These are phyloP conservation scores for Globisporangium carolinianum DNA, from an alignment of 352 stramenopile species.

Conservation along the genomic window DNA sequence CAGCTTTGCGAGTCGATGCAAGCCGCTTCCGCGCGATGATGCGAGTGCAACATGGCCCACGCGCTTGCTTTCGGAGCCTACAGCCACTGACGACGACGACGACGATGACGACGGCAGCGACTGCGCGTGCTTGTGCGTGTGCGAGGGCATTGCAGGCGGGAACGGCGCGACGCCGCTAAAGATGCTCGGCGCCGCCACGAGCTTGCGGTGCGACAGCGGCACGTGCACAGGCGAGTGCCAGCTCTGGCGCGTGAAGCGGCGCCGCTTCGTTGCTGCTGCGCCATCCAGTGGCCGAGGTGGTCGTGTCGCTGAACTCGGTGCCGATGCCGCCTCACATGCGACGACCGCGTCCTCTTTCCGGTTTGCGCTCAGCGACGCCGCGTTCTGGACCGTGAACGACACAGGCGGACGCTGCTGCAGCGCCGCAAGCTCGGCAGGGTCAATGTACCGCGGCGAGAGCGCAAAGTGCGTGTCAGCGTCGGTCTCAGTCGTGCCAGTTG, in stretches of 20 bases:
- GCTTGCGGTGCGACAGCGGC: constrained; percentile 52
- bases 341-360: constrained; percentile 10
- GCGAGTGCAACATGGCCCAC: background rate
- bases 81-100: too few relatives aligned
- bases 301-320: background rate
- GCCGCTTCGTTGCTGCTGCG: background rate
- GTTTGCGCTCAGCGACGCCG: constrained; percentile 11
- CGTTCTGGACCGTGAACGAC: constrained; percentile 34
- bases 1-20: constrained; percentile 15
- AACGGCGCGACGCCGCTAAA: constrained; percentile 37
- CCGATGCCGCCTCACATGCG: background rate
- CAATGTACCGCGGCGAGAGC: constrained; percentile 29
- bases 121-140: too few relatives aligned
- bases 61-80: constrained; percentile 2
- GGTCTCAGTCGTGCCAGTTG: background rate
- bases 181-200: constrained; percentile 39
- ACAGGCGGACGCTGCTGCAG: constrained; percentile 32
- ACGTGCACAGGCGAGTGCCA: constrained; percentile 63
- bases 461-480: constrained; percentile 14
- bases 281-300: background rate
- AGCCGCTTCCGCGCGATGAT: background rate
- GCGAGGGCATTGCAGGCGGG: constrained; percentile 15
- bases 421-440: constrained; percentile 18
- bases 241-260: constrained; percentile 22
- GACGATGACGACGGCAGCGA: constrained; percentile 1